Percentiles rank a stretch among this genome's conserved stretches.
These are phyloP conservation scores for Zygosaccharomyces pseudobailii DNA, from an alignment of 1,139 yeast species.

Conservation along the genomic window DNA sequence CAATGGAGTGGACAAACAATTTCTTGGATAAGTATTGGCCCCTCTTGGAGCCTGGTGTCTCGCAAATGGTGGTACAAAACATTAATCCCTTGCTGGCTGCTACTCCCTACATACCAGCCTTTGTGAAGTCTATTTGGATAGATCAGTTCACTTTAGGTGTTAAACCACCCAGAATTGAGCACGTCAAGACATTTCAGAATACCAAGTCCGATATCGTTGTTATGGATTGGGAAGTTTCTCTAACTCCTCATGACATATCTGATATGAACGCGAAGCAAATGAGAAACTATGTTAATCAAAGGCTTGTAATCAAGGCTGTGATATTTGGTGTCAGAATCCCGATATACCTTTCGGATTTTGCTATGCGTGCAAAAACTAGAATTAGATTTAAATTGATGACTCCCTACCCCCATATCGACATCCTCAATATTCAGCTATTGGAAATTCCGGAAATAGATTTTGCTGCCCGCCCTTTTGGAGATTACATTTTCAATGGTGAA, in stretches of 20 bases:
- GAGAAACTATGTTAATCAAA: slow-evolving; percentile 78
- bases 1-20: slow-evolving; percentile 91
- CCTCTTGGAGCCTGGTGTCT: slow-evolving; percentile 81
- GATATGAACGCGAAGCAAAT: slow-evolving; percentile 82
- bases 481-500: slow-evolving; percentile 81
- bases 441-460: slow-evolving; percentile 89
- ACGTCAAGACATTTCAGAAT: slow-evolving; percentile 80
- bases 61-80: slow-evolving; percentile 79
- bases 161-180: slow-evolving; percentile 89
- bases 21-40: slow-evolving; percentile 89
- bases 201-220: slow-evolving; percentile 89
- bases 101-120: slow-evolving; percentile 70
- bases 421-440: slow-evolving; percentile 75
- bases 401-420: slow-evolving; percentile 87
- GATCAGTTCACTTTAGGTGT: slow-evolving; percentile 89
- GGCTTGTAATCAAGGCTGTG: slow-evolving; percentile 60
- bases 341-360: slow-evolving; percentile 54
- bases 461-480: slow-evolving; percentile 65
- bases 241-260: slow-evolving; percentile 82
- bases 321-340: slow-evolving; percentile 67
- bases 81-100: slow-evolving; percentile 78
- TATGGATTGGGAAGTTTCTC: slow-evolving; percentile 91
- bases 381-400: slow-evolving; percentile 85
- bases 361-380: slow-evolving; percentile 65
- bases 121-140: slow-evolving; percentile 75